phyloP scores from a whole-genome alignment of 129 eudicot genomes.

The Helichrysum umbraculigerum region DNA sequence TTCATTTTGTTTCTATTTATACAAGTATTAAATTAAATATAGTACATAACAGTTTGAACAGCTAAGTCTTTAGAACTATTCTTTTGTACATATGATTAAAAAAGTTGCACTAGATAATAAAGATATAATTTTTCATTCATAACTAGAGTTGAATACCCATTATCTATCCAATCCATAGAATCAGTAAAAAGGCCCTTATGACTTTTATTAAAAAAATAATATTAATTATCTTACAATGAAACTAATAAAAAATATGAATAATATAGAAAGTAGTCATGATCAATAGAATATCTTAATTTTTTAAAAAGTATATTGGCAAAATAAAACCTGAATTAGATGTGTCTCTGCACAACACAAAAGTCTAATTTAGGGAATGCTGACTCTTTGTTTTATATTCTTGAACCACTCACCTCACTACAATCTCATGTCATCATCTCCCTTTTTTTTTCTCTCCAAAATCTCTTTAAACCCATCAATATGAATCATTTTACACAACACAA shows the following conservation, averaged over 20 bases:
- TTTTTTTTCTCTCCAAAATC: neutral
- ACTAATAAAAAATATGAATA: no score
- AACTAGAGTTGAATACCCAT: no score
- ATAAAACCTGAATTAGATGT: neutral
- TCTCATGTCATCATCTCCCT: neutral
- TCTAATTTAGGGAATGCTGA: neutral
- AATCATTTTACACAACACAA: neutral
- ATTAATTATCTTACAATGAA: neutral
- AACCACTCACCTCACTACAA: neutral
- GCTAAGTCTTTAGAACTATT: neutral
- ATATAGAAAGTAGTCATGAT: no score
- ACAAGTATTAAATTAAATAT: no score
- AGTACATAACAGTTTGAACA: neutral
- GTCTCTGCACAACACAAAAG: neutral
- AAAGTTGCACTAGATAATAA: neutral
- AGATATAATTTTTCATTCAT: neutral
- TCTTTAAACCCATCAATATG: slow-evolving; percentile 18
- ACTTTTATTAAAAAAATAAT: neutral
- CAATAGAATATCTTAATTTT: no score
- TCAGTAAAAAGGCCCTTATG: neutral
- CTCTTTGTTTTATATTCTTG: neutral
- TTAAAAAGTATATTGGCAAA: neutral
- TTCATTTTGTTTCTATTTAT: no score
- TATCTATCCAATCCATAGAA: neutral
- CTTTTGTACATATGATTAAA: no score